Percentiles rank a stretch among this genome's conserved stretches.
These are phyloP conservation scores for Fusarium kyushuense DNA, from an alignment of 2,329 filamentous ascomycete species.

Conservation along the genomic window DNA sequence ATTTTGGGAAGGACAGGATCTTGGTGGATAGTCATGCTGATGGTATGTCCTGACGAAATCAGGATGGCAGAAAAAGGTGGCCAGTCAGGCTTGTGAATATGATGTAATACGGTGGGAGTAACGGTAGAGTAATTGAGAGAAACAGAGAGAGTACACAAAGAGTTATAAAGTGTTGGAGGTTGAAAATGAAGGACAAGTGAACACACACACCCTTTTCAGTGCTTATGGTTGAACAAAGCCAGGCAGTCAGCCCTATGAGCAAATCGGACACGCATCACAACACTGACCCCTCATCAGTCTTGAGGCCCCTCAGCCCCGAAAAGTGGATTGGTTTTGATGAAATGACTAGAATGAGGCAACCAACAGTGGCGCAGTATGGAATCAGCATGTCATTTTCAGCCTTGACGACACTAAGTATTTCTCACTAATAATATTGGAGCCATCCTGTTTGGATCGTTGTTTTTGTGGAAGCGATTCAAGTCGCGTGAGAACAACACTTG, in stretches of 20 bases:
- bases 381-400: slow-evolving; percentile 6
- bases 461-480: background rate
- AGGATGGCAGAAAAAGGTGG: background rate
- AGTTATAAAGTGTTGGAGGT: background rate
- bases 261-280: background rate
- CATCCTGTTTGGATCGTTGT: background rate
- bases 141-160: background rate
- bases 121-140: no score
- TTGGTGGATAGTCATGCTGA: slow-evolving; percentile 28
- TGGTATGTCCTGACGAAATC: background rate
- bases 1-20: slow-evolving; percentile 13
- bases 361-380: background rate
- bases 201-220: background rate
- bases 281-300: slow-evolving; percentile 3
- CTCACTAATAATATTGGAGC: background rate
- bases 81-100: background rate
- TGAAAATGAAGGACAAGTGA: slow-evolving; percentile 2
- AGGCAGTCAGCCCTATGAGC: slow-evolving; percentile 19
- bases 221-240: slow-evolving; percentile 8
- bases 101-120: background rate
- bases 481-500: background rate
- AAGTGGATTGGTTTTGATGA: slow-evolving; percentile 16
- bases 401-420: background rate
- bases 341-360: background rate
- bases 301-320: slow-evolving; percentile 25